A percentile compares a stretch with the other conserved stretches of the same genome.
Evolutionary conservation across 2,329 filamentous ascomycete genomes (phyloP).

Genomic region (Monosporascus sp.): DNA sequence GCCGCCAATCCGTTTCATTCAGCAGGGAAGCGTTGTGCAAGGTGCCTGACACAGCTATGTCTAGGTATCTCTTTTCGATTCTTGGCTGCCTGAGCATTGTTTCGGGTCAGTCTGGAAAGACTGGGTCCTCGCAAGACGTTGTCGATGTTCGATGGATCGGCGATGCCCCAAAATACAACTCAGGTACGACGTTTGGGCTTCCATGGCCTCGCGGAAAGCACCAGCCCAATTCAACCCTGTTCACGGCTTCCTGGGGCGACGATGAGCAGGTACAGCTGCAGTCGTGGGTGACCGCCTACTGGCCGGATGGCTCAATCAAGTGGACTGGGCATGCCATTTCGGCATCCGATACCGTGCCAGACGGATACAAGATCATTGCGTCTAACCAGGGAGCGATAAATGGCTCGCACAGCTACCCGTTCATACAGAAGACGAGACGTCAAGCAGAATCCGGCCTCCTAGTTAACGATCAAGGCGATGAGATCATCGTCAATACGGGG

Average conservation of each 20-base stretch:
- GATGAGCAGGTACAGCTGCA: slow-evolving; percentile 34
- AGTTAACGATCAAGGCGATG: slow-evolving; percentile 18
- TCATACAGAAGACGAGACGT: slow-evolving; percentile 1
- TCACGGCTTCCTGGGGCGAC: slow-evolving; percentile 24
- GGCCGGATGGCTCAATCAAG: slow-evolving; percentile 56
- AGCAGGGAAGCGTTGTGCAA: not conserved
- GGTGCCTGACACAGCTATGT: not conserved
- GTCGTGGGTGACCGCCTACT: slow-evolving; percentile 54
- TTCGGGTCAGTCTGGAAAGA: not conserved
- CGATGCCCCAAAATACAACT: slow-evolving; percentile 27
- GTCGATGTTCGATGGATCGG: slow-evolving; percentile 35
- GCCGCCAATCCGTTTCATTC: not conserved
- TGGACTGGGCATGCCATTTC: slow-evolving; percentile 56
- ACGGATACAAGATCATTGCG: slow-evolving; percentile 38
- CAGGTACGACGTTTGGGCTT: slow-evolving; percentile 38
- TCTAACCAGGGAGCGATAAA: slow-evolving; percentile 5
- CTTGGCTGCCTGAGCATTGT: slow-evolving; percentile 1
- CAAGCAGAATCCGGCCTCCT: slow-evolving; percentile 5
- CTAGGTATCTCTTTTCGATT: not conserved
- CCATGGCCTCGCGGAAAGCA: slow-evolving; percentile 39
- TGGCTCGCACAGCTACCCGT: slow-evolving; percentile 5
- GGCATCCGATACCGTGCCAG: slow-evolving; percentile 32
- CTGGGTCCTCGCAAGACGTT: slow-evolving; percentile 9
- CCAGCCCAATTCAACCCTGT: slow-evolving; percentile 30
- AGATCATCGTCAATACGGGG: slow-evolving; percentile 38